A percentile compares a stretch with the other conserved stretches of the same genome.
phyloP scores from a whole-genome alignment of 768 basidiomycete species.

The Collybia mongolica region DNA sequence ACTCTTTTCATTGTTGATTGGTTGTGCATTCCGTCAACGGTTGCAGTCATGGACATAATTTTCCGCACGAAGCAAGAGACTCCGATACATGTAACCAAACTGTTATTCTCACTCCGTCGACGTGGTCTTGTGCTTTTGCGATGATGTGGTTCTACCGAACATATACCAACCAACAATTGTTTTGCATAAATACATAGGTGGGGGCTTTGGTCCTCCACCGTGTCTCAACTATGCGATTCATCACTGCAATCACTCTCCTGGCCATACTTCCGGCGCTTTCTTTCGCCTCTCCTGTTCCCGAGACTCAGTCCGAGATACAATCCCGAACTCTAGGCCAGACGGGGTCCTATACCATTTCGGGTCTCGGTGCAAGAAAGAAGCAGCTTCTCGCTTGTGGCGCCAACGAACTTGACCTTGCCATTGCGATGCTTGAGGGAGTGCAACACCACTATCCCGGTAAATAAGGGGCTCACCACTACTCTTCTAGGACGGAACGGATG shows the following conservation, averaged over 20 bases:
- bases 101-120: no score
- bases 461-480: neutral
- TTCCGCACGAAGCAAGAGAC: no score
- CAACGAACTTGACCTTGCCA: constrained; percentile 7
- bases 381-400: constrained; percentile 11
- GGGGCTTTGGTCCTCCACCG: neutral
- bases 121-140: neutral
- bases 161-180: neutral
- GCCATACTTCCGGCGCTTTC: no score
- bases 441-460: neutral
- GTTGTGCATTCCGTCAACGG: no score
- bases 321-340: constrained; percentile 3
- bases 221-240: neutral
- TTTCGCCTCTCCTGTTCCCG: neutral
- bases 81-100: no score
- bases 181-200: neutral
- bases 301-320: neutral
- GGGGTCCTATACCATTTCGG: constrained; percentile 8
- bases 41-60: no score
- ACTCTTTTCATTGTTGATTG: no score
- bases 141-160: neutral
- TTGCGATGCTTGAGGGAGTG: constrained; percentile 10
- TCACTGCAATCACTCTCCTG: neutral
- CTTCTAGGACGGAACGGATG: constrained; percentile 7
- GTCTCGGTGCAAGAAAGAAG: constrained; percentile 9